A percentile compares a stretch with the other conserved stretches of the same genome.
Evolutionary conservation across 2,329 filamentous ascomycete genomes (phyloP).

Genomic region (Sclerotinia spermophila): DNA sequence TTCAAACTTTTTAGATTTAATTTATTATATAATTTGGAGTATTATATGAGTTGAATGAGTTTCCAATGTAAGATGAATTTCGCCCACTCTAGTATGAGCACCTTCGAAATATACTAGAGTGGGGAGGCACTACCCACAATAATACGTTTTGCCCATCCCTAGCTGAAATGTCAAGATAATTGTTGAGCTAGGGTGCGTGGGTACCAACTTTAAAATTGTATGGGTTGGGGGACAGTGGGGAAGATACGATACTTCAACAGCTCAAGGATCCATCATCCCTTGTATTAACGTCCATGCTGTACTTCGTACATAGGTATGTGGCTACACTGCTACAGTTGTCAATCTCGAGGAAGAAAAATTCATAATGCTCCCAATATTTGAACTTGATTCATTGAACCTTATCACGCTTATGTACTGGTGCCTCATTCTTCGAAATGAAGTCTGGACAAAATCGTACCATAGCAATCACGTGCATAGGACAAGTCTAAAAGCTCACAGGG

Average conservation of each 20-base stretch:
- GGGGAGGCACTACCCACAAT: no score
- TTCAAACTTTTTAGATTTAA: no score
- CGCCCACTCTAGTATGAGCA: no score
- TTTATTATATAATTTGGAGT: no score
- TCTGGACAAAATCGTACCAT: not conserved
- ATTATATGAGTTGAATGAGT: no score
- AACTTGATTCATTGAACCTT: not conserved
- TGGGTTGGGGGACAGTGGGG: not conserved
- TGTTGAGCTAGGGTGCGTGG: not conserved
- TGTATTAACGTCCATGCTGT: not conserved
- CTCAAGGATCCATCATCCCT: not conserved
- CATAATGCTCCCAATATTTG: no score
- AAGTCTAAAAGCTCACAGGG: not conserved
- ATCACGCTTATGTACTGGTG: not conserved
- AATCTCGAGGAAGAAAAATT: not conserved
- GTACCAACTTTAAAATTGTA: constrained; percentile 7
- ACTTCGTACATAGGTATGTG: no score
- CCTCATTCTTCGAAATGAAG: not conserved
- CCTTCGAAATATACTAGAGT: no score
- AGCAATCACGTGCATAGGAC: no score
- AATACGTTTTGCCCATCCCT: no score
- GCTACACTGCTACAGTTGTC: no score
- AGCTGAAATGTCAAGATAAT: constrained; percentile 6
- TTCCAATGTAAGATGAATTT: no score
- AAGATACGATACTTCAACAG: not conserved